Evolutionary conservation across 2,329 filamentous ascomycete species (phyloP).

Genomic region (Xylariomycetidae sp.): DNA sequence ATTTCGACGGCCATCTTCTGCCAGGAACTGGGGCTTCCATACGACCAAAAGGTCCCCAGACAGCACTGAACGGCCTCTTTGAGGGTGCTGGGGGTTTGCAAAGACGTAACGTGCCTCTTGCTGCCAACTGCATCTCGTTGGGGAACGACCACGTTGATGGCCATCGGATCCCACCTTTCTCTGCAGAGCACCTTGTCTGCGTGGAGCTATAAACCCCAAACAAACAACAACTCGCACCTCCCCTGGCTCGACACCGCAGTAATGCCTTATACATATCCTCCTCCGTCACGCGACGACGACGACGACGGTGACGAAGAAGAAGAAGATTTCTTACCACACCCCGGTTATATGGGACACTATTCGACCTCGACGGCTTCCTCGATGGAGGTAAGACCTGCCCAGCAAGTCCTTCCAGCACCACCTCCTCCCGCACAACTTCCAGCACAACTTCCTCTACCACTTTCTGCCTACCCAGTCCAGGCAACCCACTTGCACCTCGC

Average conservation of each 20-base stretch:
- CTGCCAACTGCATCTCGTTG: too few relatives aligned
- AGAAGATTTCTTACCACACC: conserved; percentile 33
- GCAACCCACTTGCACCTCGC: conserved; percentile 27
- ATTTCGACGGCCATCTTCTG: too few relatives aligned
- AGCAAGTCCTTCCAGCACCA: conserved; percentile 19
- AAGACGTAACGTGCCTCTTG: too few relatives aligned
- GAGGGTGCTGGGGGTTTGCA: too few relatives aligned
- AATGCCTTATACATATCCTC: conserved; percentile 47
- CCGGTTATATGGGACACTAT: conserved; percentile 30
- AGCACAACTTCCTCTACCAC: conserved; percentile 20
- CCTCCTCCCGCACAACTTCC: conserved; percentile 19
- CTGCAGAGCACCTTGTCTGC: conserved; percentile 26
- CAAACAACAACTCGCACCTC: conserved; percentile 21
- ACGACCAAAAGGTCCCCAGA: too few relatives aligned
- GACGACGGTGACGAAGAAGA: too few relatives aligned
- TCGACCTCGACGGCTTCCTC: conserved; percentile 20
- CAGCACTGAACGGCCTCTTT: too few relatives aligned
- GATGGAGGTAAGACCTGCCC: conserved; percentile 26
- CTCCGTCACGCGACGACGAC: conserved; percentile 34
- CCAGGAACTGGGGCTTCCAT: too few relatives aligned
- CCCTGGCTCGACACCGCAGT: conserved; percentile 32
- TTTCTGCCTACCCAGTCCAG: conserved; percentile 23
- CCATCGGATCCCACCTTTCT: conserved; percentile 27
- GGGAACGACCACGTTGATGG: conserved; percentile 29
- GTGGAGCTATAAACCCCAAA: conserved; percentile 25